Evolutionary conservation across 805 yeast genomes (phyloP).

Genomic region (Candida maltosa): DNA sequence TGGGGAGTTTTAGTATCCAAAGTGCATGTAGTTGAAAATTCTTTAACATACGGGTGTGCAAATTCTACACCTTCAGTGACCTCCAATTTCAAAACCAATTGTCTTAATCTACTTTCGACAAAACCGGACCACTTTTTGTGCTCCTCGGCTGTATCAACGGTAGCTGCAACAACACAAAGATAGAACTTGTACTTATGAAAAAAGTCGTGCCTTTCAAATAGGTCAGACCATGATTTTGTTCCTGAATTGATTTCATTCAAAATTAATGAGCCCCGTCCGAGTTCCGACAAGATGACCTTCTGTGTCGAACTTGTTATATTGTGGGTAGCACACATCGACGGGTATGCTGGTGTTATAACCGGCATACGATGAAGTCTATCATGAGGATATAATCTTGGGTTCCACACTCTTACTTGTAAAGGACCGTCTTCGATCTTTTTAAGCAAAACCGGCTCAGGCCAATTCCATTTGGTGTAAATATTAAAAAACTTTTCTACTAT

Average conservation of each 20-base stretch:
- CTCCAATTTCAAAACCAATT: slow-evolving; percentile 82
- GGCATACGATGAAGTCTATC: slow-evolving; percentile 95
- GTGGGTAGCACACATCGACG: slow-evolving; percentile 99
- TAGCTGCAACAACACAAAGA: slow-evolving; percentile 74
- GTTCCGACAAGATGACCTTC: slow-evolving; percentile 73
- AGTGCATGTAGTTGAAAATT: slow-evolving; percentile 54
- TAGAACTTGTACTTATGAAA: slow-evolving; percentile 85
- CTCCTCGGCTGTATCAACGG: slow-evolving; percentile 71
- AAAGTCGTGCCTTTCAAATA: slow-evolving; percentile 77
- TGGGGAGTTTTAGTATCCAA: slow-evolving; percentile 12
- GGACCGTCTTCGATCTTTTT: slow-evolving; percentile 97
- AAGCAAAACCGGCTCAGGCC: slow-evolving; percentile 97
- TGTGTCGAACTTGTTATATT: slow-evolving; percentile 89
- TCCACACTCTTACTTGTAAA: slow-evolving; percentile 93
- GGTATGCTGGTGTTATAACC: slow-evolving; percentile 96
- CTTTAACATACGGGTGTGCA: slow-evolving; percentile 83
- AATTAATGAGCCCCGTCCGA: slow-evolving; percentile 69
- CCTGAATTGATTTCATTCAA: slow-evolving; percentile 67
- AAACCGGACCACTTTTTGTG: slow-evolving; percentile 90
- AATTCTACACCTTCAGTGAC: slow-evolving; percentile 66
- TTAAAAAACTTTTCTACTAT: slow-evolving; percentile 87
- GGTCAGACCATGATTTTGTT: slow-evolving; percentile 65
- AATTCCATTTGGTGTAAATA: slow-evolving; percentile 84
- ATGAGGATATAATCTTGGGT: slow-evolving; percentile 84
- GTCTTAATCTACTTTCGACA: slow-evolving; percentile 83